phyloP scores from a whole-genome alignment of 2,329 filamentous ascomycete species.

The Graphilbum fragrans region DNA sequence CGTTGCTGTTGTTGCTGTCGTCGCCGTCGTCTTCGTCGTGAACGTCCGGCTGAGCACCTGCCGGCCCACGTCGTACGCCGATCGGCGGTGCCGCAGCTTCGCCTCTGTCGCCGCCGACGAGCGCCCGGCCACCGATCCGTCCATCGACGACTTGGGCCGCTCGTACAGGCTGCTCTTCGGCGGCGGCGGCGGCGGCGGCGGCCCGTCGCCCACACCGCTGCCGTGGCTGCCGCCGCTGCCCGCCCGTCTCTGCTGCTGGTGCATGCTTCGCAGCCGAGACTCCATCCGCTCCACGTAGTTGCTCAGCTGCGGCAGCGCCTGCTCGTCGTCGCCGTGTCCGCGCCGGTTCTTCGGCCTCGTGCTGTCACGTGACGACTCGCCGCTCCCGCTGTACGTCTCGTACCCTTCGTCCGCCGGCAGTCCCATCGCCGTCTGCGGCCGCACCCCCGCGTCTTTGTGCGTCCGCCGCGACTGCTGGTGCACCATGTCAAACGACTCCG shows the following conservation, averaged over 20 bases:
- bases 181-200: slow-evolving; percentile 33
- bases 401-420: slow-evolving; percentile 49
- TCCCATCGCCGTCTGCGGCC: slow-evolving; percentile 66
- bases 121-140: background rate
- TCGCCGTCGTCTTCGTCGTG: slow-evolving; percentile 79
- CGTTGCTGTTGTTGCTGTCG: slow-evolving; percentile 77
- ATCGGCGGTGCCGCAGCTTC: slow-evolving; percentile 54
- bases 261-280: slow-evolving; percentile 60
- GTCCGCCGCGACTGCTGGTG: slow-evolving; percentile 25
- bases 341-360: slow-evolving; percentile 4
- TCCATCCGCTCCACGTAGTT: slow-evolving; percentile 93
- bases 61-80: slow-evolving; percentile 64
- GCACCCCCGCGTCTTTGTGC: slow-evolving; percentile 19
- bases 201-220: background rate
- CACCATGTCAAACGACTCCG: slow-evolving; percentile 64
- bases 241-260: slow-evolving; percentile 35
- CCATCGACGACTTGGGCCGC: slow-evolving; percentile 47
- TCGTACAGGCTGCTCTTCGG: slow-evolving; percentile 30
- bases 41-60: slow-evolving; percentile 64
- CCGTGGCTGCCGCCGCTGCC: slow-evolving; percentile 1
- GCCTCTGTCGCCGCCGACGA: slow-evolving; percentile 24
- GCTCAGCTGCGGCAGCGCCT: slow-evolving; percentile 58
- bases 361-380: slow-evolving; percentile 33
- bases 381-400: slow-evolving; percentile 40
- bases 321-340: slow-evolving; percentile 31